Conservation (phyloP, 202 grass and related monocot genomes). For the Hordeum pubiflorum region DNA sequence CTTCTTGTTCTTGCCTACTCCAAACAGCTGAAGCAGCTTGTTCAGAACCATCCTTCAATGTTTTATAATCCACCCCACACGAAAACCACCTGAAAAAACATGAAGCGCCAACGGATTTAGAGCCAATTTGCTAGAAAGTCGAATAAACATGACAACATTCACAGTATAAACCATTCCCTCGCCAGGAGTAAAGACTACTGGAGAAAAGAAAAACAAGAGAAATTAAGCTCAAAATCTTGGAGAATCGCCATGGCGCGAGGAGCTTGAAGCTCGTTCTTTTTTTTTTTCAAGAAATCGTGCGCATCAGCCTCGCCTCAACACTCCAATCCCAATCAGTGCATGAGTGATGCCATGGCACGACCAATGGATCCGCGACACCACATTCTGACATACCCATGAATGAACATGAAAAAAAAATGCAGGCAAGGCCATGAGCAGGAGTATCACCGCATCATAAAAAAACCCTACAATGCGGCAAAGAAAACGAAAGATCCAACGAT, state of each 20-base stretch:
- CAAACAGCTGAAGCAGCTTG: constrained; percentile 37
- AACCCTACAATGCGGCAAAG: too few relatives aligned
- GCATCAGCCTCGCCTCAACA: background rate
- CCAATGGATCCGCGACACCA: background rate
- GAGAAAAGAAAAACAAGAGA: too few relatives aligned
- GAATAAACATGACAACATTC: background rate
- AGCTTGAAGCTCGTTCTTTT: too few relatives aligned
- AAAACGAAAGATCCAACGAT: too few relatives aligned
- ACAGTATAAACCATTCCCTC: background rate
- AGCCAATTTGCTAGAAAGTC: background rate
- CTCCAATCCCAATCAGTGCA: constrained; percentile 11
- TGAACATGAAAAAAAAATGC: background rate
- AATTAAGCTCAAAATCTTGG: background rate
- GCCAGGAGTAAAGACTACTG: background rate
- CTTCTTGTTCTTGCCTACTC: constrained; percentile 29
- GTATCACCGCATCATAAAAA: too few relatives aligned
- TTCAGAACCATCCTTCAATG: constrained; percentile 24
- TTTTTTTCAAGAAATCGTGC: background rate
- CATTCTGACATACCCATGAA: background rate
- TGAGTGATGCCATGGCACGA: background rate
- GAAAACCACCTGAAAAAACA: constrained; percentile 2
- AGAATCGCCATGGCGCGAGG: background rate
- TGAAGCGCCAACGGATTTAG: background rate
- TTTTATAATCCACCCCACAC: background rate
- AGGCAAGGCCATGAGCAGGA: background rate